Conservation (phyloP, 352 stramenopile species). For the Phytophthora podocarpi region DNA sequence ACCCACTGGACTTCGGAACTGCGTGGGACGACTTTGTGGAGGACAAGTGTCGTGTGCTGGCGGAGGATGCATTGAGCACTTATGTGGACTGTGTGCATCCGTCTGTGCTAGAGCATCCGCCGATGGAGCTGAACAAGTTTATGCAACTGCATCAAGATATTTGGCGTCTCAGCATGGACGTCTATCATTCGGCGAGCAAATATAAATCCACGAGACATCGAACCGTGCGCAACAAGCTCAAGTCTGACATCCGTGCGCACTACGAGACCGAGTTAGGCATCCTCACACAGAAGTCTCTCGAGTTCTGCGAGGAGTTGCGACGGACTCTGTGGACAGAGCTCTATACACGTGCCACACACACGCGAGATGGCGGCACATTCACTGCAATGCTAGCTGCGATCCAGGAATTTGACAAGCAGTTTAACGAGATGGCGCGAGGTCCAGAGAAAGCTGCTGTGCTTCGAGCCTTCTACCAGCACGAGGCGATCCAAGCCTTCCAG, state of each 20-base stretch:
- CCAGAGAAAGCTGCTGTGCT: slow-evolving; percentile 61
- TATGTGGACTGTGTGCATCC: slow-evolving; percentile 81
- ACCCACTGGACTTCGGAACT: slow-evolving; percentile 55
- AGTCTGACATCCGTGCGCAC: slow-evolving; percentile 46
- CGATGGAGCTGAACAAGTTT: slow-evolving; percentile 69
- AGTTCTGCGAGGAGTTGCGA: slow-evolving; percentile 55
- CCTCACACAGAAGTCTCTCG: slow-evolving; percentile 51
- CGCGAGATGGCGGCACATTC: slow-evolving; percentile 32
- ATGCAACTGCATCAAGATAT: slow-evolving; percentile 79
- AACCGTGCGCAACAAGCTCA: slow-evolving; percentile 56
- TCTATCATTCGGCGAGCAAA: slow-evolving; percentile 57
- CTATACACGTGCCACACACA: slow-evolving; percentile 5
- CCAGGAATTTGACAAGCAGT: slow-evolving; percentile 57
- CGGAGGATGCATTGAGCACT: slow-evolving; percentile 65
- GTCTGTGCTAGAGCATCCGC: slow-evolving; percentile 54
- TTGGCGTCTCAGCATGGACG: slow-evolving; percentile 64
- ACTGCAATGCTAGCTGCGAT: slow-evolving; percentile 52
- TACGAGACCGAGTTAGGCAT: slow-evolving; percentile 45
- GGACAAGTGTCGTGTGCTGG: slow-evolving; percentile 50
- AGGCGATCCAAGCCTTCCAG: slow-evolving; percentile 61
- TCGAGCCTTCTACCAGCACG: slow-evolving; percentile 57
- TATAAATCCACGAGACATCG: slow-evolving; percentile 51
- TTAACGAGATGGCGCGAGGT: slow-evolving; percentile 48
- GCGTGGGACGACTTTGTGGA: slow-evolving; percentile 78
- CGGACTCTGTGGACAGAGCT: slow-evolving; percentile 50